A percentile compares a stretch with the other conserved stretches of the same genome.
Evolutionary conservation across 176 grass and related monocot genomes (phyloP).

Genomic region (Lolium rigidum): DNA sequence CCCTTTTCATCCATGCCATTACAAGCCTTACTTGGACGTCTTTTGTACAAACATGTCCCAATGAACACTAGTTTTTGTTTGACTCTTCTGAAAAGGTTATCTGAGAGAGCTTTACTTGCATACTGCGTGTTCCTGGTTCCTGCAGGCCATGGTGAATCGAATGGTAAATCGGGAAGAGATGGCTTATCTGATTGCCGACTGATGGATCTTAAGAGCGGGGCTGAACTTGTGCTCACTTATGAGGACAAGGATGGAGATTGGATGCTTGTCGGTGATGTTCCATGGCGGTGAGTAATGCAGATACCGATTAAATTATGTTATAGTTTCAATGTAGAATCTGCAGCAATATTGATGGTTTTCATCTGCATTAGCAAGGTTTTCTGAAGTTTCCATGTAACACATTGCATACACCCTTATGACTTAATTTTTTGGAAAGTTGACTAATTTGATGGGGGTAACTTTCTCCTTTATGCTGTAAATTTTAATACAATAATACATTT

Average conservation of each 20-base stretch:
- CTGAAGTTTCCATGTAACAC: background rate
- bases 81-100: constrained; percentile 27
- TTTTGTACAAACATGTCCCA: constrained; percentile 1
- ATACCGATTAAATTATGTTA: constrained; percentile 23
- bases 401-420: background rate
- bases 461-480: background rate
- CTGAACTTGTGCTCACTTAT: constrained; percentile 77
- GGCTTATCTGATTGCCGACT: constrained; percentile 50
- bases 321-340: background rate
- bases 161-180: constrained; percentile 50
- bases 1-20: constrained; percentile 22
- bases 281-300: constrained; percentile 61
- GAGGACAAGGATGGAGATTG: constrained; percentile 87
- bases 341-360: background rate
- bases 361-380: background rate
- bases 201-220: constrained; percentile 66
- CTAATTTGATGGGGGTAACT: background rate
- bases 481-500: background rate
- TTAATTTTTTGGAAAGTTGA: background rate
- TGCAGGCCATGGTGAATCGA: constrained; percentile 61
- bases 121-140: constrained; percentile 16
- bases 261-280: constrained; percentile 95
- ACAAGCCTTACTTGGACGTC: background rate
- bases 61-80: background rate
- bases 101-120: constrained; percentile 33